These are phyloP conservation scores for Oenanthe javanica DNA, from an alignment of 140 eudicot species.

Conservation along the genomic window DNA sequence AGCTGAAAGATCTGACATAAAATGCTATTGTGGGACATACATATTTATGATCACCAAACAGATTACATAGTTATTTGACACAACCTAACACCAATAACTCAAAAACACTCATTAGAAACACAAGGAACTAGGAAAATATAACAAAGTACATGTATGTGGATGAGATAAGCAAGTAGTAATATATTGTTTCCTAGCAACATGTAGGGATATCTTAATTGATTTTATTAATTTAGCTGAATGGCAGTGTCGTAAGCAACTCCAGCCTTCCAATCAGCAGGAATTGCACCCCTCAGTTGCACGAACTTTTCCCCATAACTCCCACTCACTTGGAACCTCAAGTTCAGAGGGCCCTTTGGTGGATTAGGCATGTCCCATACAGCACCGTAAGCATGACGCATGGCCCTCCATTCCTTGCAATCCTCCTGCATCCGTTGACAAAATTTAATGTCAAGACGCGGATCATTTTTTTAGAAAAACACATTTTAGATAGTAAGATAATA, in stretches of 20 bases:
- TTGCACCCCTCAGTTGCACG: slow-evolving; percentile 33
- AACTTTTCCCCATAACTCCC: slow-evolving; percentile 29
- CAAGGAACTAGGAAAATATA: slow-evolving; percentile 1
- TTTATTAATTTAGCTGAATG: slow-evolving; percentile 35
- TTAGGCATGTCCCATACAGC: slow-evolving; percentile 71
- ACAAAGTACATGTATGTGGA: neutral
- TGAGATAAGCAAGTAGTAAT: neutral
- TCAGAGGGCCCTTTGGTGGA: slow-evolving; percentile 52
- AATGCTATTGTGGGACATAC: neutral
- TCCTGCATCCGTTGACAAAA: slow-evolving; percentile 32
- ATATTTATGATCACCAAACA: neutral
- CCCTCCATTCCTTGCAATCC: slow-evolving; percentile 74
- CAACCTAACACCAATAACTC: slow-evolving; percentile 2
- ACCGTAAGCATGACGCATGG: slow-evolving; percentile 69
- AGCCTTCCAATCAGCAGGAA: slow-evolving; percentile 54
- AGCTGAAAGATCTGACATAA: neutral
- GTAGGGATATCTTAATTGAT: neutral
- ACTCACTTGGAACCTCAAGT: slow-evolving; percentile 48
- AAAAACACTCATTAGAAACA: neutral
- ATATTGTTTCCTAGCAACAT: neutral
- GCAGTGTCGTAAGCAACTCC: slow-evolving; percentile 55
- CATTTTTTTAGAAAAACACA: neutral
- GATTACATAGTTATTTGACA: neutral
- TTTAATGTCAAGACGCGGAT: neutral
- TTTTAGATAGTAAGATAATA: neutral